Evolutionary conservation across 352 stramenopile genomes (phyloP).

Genomic region (Phytophthora pseudosyringae): DNA sequence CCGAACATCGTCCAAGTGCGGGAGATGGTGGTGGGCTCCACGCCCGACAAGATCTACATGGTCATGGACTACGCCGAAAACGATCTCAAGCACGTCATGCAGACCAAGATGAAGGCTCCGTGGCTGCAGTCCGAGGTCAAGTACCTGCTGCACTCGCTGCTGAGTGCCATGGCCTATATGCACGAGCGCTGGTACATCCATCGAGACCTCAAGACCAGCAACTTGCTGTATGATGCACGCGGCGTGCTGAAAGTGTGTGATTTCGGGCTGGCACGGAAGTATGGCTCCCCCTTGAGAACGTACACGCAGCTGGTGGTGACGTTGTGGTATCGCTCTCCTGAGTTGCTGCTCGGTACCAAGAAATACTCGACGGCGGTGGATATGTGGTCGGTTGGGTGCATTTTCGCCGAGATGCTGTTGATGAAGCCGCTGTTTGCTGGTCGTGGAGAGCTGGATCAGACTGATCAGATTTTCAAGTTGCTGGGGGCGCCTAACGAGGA

Average conservation of each 20-base stretch:
- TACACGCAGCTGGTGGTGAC: conserved; percentile 96
- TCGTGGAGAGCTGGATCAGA: conserved; percentile 95
- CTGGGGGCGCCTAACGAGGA: conserved; percentile 91
- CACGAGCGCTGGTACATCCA: conserved; percentile 95
- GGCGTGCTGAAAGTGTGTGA: conserved; percentile 87
- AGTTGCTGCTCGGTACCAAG: conserved; percentile 93
- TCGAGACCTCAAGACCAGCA: conserved; percentile 98
- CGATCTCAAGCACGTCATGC: conserved; percentile 87
- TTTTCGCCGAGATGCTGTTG: conserved; percentile 96
- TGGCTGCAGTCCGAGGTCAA: conserved; percentile 94
- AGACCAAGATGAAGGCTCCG: conserved; percentile 82
- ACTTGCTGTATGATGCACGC: conserved; percentile 94
- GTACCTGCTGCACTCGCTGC: conserved; percentile 92
- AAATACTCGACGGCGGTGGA: conserved; percentile 96
- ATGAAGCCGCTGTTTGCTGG: conserved; percentile 94
- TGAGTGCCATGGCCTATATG: conserved; percentile 91
- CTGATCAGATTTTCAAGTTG: conserved; percentile 97
- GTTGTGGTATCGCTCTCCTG: conserved; percentile 95
- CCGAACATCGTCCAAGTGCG: conserved; percentile 89
- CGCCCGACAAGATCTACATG: conserved; percentile 91
- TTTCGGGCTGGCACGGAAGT: conserved; percentile 87
- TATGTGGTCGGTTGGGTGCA: conserved; percentile 97
- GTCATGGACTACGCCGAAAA: conserved; percentile 92
- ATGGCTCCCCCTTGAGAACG: conserved; percentile 70
- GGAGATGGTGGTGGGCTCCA: conserved; percentile 91